These are phyloP conservation scores for Kalmusia sp. DNA, from an alignment of 2,329 filamentous ascomycete species.

Conservation along the genomic window DNA sequence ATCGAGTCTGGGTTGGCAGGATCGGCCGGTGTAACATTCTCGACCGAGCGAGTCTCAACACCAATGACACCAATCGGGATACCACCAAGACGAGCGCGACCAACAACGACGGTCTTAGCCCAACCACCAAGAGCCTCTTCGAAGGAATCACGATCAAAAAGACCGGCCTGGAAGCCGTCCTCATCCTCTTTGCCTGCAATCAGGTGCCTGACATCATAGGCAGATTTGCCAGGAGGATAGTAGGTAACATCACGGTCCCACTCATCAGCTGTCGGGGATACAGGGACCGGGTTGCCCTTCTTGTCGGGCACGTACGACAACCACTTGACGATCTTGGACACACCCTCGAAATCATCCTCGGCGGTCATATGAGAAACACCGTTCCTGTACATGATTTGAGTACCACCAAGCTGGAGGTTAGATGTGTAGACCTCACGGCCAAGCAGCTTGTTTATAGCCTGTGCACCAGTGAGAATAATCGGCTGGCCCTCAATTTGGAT, in stretches of 20 bases:
- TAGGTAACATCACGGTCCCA: constrained; percentile 95
- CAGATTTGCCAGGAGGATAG: constrained; percentile 78
- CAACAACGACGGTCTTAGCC: constrained; percentile 95
- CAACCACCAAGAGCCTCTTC: constrained; percentile 96
- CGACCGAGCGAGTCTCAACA: constrained; percentile 93
- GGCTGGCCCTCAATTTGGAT: constrained; percentile 99
- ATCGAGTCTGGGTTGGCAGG: constrained; percentile 98
- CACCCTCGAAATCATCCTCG: constrained; percentile 95
- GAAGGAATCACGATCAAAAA: constrained; percentile 97
- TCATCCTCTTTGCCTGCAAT: constrained; percentile 88
- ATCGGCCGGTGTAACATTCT: constrained; percentile 96
- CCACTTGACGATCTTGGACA: constrained; percentile 98
- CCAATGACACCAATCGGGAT: constrained; percentile 98
- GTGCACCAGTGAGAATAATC: constrained; percentile 97
- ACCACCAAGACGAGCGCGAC: constrained; percentile 92
- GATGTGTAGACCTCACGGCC: constrained; percentile 99
- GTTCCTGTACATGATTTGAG: constrained; percentile 99
- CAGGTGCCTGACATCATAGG: constrained; percentile 93
- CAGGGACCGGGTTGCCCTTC: constrained; percentile 91
- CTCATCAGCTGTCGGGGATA: constrained; percentile 80
- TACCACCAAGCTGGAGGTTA: constrained; percentile 98
- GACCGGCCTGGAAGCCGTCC: constrained; percentile 84
- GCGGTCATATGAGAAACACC: constrained; percentile 99
- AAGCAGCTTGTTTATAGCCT: constrained; percentile 96
- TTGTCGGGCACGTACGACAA: constrained; percentile 96